These are phyloP conservation scores for Physaria fendleri DNA, from an alignment of 345 rosid genomes.

Conservation along the genomic window DNA sequence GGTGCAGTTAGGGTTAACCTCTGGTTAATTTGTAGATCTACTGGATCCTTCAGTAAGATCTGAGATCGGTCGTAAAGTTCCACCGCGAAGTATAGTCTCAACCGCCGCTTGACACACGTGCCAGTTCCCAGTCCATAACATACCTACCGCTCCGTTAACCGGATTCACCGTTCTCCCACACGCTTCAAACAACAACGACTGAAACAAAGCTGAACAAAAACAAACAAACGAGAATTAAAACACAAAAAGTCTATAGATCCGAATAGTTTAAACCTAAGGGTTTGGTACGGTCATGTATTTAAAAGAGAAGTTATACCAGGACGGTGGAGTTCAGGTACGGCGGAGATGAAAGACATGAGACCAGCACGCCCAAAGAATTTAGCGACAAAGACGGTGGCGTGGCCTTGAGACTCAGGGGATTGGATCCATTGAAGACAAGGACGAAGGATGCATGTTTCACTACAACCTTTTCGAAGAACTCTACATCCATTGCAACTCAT, in stretches of 20 bases:
- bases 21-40: slow-evolving; percentile 2
- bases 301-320: slow-evolving; percentile 44
- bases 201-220: slow-evolving; percentile 49
- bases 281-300: too few relatives aligned
- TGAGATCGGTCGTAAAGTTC: slow-evolving; percentile 36
- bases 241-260: neutral
- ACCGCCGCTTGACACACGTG: slow-evolving; percentile 48
- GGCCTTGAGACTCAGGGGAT: slow-evolving; percentile 80
- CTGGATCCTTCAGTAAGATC: slow-evolving; percentile 16
- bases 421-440: slow-evolving; percentile 95
- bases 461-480: slow-evolving; percentile 90
- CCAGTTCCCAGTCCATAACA: slow-evolving; percentile 66
- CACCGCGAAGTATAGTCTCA: slow-evolving; percentile 51
- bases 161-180: slow-evolving; percentile 61
- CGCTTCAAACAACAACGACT: slow-evolving; percentile 59
- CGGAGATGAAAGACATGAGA: slow-evolving; percentile 90
- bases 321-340: slow-evolving; percentile 77
- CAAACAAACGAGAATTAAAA: neutral
- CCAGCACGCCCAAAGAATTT: slow-evolving; percentile 99
- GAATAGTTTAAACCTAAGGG: neutral
- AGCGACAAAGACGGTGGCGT: slow-evolving; percentile 93
- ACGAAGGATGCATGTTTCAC: slow-evolving; percentile 84
- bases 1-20: neutral
- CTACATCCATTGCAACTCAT: slow-evolving; percentile 97
- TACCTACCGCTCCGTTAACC: slow-evolving; percentile 61